Percentiles rank a stretch among this genome's conserved stretches.
Conservation (phyloP, 768 basidiomycete genomes). For the Psilocybe sp. region DNA sequence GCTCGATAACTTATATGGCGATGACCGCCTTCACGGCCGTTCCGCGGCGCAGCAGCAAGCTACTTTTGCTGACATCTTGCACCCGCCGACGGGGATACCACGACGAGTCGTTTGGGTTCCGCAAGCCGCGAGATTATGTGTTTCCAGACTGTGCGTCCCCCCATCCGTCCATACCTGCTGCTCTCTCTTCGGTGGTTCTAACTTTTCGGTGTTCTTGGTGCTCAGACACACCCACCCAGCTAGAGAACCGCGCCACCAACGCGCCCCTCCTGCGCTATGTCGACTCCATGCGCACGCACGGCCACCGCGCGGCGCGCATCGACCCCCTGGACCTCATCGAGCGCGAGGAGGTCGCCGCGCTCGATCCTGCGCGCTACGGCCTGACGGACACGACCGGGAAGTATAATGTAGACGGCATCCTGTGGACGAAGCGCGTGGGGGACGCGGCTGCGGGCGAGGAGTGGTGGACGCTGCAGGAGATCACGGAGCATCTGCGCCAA, state of each 20-base stretch:
- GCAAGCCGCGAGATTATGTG: conserved; percentile 57
- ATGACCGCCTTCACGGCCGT: too few species aligned
- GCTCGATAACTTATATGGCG: too few species aligned
- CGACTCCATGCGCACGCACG: conserved; percentile 82
- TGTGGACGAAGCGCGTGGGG: conserved; percentile 63
- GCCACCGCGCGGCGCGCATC: conserved; percentile 80
- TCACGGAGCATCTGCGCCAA: conserved; percentile 63
- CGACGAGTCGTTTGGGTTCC: conserved; percentile 78
- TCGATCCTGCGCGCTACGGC: conserved; percentile 77
- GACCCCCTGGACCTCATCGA: conserved; percentile 88
- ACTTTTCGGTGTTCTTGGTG: neutral
- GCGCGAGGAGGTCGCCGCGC: conserved; percentile 74
- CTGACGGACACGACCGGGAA: conserved; percentile 47
- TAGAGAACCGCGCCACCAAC: conserved; percentile 66
- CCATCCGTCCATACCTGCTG: neutral
- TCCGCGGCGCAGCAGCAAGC: too few species aligned
- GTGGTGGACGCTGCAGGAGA: conserved; percentile 69
- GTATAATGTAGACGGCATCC: conserved; percentile 78
- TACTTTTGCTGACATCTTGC: too few species aligned
- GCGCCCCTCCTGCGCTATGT: conserved; percentile 81
- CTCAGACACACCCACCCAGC: conserved; percentile 61
- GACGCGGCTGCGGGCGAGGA: conserved; percentile 25
- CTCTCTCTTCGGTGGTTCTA: neutral
- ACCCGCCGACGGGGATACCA: conserved; percentile 44
- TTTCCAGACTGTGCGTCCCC: conserved; percentile 75